phyloP scores from a whole-genome alignment of 2,329 filamentous ascomycete species.

The Tolypocladium cylindrosporum region DNA sequence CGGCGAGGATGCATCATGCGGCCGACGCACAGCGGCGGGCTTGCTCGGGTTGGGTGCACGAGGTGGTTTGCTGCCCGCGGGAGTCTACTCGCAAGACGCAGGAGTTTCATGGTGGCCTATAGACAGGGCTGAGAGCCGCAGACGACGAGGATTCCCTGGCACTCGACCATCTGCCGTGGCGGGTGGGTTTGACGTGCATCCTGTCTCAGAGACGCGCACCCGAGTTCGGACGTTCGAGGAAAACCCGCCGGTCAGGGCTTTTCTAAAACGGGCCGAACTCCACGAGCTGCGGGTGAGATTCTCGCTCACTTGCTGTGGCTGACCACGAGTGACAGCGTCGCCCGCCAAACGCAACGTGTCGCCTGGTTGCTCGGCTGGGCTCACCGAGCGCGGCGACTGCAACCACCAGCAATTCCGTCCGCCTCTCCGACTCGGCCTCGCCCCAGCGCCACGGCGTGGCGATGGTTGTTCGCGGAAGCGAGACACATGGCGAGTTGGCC shows the following conservation, averaged over 20 bases:
- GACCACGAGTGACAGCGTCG: background rate
- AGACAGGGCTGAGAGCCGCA: too few species aligned
- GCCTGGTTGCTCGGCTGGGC: too few species aligned
- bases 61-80: too few species aligned
- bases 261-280: background rate
- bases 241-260: background rate
- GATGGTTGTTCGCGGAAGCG: background rate
- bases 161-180: too few species aligned
- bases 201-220: too few species aligned
- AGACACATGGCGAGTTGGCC: background rate
- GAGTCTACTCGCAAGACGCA: too few species aligned
- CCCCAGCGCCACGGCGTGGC: background rate
- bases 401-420: background rate
- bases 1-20: too few species aligned
- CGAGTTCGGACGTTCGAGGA: background rate
- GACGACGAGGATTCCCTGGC: too few species aligned
- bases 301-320: background rate
- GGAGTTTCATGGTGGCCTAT: too few species aligned
- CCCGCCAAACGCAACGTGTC: background rate
- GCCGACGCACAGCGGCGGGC: background rate
- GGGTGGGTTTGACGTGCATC: too few species aligned
- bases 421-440: too few species aligned
- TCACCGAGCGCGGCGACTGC: background rate
- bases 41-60: too few species aligned
- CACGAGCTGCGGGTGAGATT: background rate